These are phyloP conservation scores for Candida methanosorbosa DNA, from an alignment of 805 yeast genomes.

Conservation along the genomic window DNA sequence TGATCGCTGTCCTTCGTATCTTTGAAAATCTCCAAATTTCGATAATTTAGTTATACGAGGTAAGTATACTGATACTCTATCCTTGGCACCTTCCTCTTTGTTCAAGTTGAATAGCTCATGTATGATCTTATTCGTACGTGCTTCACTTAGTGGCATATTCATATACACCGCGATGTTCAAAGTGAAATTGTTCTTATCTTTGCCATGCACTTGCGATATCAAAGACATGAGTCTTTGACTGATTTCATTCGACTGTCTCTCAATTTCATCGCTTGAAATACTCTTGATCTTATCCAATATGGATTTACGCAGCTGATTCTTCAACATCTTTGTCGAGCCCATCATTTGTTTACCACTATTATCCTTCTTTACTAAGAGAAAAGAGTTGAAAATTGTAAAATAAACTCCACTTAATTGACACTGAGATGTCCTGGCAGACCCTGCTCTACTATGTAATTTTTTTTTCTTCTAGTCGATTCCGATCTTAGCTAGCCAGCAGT, in stretches of 20 bases:
- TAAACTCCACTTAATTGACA: no score
- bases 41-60: constrained; percentile 35
- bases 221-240: neutral
- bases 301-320: neutral
- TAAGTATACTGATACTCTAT: constrained; percentile 41
- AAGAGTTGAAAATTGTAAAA: no score
- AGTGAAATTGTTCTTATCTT: constrained; percentile 24
- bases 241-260: neutral
- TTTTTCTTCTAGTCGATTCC: no score
- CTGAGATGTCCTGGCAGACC: no score
- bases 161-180: constrained; percentile 61
- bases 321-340: no score
- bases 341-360: no score
- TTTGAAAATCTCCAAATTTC: constrained; percentile 17
- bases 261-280: neutral
- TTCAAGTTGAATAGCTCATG: constrained; percentile 45
- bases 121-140: constrained; percentile 51
- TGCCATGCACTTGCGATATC: neutral
- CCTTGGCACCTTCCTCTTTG: no score
- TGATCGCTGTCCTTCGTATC: constrained; percentile 25
- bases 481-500: no score
- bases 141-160: constrained; percentile 69
- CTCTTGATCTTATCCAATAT: neutral
- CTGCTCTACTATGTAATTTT: no score
- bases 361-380: no score